These are phyloP conservation scores for Citrus glauca DNA, from an alignment of 345 rosid species.

Conservation along the genomic window DNA sequence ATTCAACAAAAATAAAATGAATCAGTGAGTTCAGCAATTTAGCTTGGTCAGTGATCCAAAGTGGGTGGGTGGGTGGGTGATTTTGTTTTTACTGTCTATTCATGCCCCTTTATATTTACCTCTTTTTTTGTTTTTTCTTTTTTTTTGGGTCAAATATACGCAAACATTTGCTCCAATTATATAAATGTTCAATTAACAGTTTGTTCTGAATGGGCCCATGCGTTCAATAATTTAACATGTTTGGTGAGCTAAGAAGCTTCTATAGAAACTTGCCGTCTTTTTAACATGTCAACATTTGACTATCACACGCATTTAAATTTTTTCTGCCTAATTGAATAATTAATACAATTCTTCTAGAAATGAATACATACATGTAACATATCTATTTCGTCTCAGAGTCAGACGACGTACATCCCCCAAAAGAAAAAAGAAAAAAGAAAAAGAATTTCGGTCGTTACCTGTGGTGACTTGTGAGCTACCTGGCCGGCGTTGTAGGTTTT, in stretches of 20 bases:
- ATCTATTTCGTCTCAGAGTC: too few species aligned
- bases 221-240: not conserved
- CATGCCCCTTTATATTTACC: not conserved
- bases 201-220: not conserved
- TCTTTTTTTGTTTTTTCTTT: fast-evolving
- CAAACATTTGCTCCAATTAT: too few species aligned
- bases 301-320: not conserved
- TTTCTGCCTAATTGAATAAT: not conserved
- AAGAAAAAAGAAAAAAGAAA: not conserved
- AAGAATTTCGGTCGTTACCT: not conserved
- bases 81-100: not conserved
- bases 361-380: not conserved
- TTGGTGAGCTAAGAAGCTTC: not conserved
- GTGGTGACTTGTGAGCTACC: too few species aligned
- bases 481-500: too few species aligned
- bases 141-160: too few species aligned
- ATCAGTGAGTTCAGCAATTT: too few species aligned
- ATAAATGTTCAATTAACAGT: too few species aligned
- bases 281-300: not conserved
- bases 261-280: not conserved
- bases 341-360: not conserved
- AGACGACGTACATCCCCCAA: not conserved
- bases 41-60: not conserved
- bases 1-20: too few species aligned
- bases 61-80: too few species aligned